Conservation (phyloP, 163 green algal species). For the Chlamydomonas reinhardtii region DNA sequence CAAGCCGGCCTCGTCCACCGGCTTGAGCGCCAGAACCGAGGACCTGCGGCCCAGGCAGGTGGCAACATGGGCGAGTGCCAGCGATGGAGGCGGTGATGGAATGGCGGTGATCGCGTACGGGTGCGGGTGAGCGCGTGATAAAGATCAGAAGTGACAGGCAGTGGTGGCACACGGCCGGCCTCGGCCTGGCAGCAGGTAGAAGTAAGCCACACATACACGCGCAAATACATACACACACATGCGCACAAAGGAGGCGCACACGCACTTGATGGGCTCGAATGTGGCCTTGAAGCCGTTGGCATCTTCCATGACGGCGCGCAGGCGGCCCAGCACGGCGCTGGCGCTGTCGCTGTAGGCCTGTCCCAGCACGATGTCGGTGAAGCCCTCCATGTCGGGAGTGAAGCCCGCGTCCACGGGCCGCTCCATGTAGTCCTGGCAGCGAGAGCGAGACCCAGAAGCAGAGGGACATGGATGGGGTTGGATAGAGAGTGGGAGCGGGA, state of each 20-base stretch:
- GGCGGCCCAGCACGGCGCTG: neutral
- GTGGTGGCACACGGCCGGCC: too few species aligned
- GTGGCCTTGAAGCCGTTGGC: slow-evolving; percentile 33
- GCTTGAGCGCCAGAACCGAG: slow-evolving; percentile 38
- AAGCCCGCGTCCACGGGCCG: slow-evolving; percentile 33
- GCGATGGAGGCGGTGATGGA: too few species aligned
- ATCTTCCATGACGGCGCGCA: slow-evolving; percentile 26
- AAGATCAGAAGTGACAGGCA: too few species aligned
- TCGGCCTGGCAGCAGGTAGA: too few species aligned
- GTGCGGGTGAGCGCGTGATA: too few species aligned
- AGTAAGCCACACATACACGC: too few species aligned
- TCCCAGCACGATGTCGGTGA: slow-evolving; percentile 58
- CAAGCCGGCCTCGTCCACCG: slow-evolving; percentile 27
- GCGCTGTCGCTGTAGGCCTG: slow-evolving; percentile 29
- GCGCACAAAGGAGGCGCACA: slow-evolving; percentile 29
- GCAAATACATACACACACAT: too few species aligned
- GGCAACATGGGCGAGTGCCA: too few species aligned
- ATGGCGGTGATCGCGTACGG: neutral
- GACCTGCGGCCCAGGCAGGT: slow-evolving; percentile 51
- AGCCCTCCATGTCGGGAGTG: slow-evolving; percentile 56
- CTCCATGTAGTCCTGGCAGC: slow-evolving; percentile 64
- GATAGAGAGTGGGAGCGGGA: too few species aligned
- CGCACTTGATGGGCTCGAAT: slow-evolving; percentile 48
- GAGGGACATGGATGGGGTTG: too few species aligned
- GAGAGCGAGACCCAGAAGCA: too few species aligned